Evolutionary conservation across 2,329 filamentous ascomycete species (phyloP).

Genomic region (Clonostachys rosea): DNA sequence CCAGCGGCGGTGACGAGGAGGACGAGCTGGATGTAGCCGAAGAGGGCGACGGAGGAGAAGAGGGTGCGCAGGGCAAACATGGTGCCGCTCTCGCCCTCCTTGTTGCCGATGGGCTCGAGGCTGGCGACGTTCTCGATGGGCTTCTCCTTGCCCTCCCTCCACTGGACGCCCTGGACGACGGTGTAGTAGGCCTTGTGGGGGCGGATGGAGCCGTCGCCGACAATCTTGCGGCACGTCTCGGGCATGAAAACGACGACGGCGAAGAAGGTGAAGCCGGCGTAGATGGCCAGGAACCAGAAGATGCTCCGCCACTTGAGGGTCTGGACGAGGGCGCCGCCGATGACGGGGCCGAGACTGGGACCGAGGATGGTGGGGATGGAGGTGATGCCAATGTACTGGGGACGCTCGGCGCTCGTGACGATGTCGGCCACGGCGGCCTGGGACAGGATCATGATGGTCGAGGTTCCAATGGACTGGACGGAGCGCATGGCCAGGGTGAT

Average conservation of each 20-base stretch:
- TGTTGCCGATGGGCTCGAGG: neutral
- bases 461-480: constrained; percentile 46
- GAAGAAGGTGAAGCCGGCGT: constrained; percentile 25
- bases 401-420: constrained; percentile 50
- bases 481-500: constrained; percentile 42
- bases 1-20: constrained; percentile 21
- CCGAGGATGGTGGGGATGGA: constrained; percentile 29
- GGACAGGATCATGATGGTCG: constrained; percentile 47
- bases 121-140: neutral
- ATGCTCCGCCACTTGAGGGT: constrained; percentile 47
- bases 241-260: constrained; percentile 32
- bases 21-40: constrained; percentile 23
- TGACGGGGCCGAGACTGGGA: constrained; percentile 36
- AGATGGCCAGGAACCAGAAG: constrained; percentile 53
- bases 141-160: constrained; percentile 1
- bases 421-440: constrained; percentile 53
- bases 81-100: neutral
- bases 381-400: constrained; percentile 44
- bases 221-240: constrained; percentile 26
- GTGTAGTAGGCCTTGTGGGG: constrained; percentile 19
- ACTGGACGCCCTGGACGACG: neutral
- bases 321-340: constrained; percentile 47
- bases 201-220: constrained; percentile 37
- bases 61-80: constrained; percentile 20
- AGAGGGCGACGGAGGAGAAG: constrained; percentile 19